Evolutionary conservation across 495 filamentous ascomycete species (phyloP), one percentile per base, ranked within the genome.

Genomic region (Penicillium macrosclerotiorum): DNA sequence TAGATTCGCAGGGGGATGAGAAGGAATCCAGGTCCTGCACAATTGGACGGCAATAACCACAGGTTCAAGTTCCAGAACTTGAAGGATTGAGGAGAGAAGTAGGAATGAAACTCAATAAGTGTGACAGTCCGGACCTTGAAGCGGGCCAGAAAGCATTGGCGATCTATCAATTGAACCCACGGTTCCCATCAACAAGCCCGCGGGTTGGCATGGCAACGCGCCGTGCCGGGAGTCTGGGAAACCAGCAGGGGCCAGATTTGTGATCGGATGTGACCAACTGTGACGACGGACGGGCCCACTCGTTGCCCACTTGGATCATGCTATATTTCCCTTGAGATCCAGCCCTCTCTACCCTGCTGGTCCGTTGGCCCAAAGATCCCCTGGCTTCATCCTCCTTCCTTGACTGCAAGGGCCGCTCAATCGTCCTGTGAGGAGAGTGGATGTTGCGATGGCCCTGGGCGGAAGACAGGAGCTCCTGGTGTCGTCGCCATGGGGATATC

Each of bases 131-230:
- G 42, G 40, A 42, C 44, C 43, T 45, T 54, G 59, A 57, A 57
- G 49, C 47, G 48, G 57, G 47, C 47, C 55, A 52, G 44, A 29
- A 38, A 47, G 59, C 63, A 56, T 63, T 64, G 60, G 49, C 54
- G 67, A 69, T 67, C 67, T 60, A 65, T 55, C 55, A 56, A 51
- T 51, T 50, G 42, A 37, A 57, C 47, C 60, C 65, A 64, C 59
- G 66, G 62, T 61, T 64, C 62, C 51, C 57, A 68, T 72, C 69
- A 73, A 73, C 69, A 73, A 73, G 63, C 25, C n/a, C 52, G 53
- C 52, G 27, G 40, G 69, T 73, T 73, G 67, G 62, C 67, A 64
- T 60, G 59, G 66, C 69, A 73, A 73, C 69, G 48, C 9, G 39
- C 35, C 38, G 24, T 36, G 36, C 31, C 53, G 57, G 63, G 61